These are phyloP conservation scores for Suillus fuscotomentosus DNA, from an alignment of 768 basidiomycete genomes.

Conservation along the genomic window DNA sequence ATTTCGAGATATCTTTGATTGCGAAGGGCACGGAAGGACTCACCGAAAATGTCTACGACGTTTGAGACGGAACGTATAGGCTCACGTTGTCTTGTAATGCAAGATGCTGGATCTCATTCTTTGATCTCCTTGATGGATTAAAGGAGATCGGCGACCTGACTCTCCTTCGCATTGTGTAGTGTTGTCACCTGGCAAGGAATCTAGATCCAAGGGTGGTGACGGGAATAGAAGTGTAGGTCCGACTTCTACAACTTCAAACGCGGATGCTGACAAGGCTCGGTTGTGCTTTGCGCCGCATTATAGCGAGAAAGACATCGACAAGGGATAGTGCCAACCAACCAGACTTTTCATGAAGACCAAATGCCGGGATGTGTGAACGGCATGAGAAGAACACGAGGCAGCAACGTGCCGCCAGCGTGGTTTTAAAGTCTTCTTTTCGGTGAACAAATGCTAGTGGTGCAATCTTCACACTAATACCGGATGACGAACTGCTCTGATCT, in stretches of 20 bases:
- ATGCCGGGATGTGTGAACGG: constrained; percentile 11
- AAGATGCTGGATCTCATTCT: constrained; percentile 20
- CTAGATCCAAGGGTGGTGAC: constrained; percentile 1
- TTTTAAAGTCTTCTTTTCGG: neutral
- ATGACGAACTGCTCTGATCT: neutral
- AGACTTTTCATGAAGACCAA: neutral
- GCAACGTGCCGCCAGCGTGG: constrained; percentile 11
- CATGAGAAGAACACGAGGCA: constrained; percentile 23
- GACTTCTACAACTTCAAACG: neutral
- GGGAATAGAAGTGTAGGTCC: constrained; percentile 2
- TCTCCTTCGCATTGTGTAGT: constrained; percentile 1
- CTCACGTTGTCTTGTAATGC: constrained; percentile 14
- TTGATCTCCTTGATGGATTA: constrained; percentile 14
- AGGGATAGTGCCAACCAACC: neutral
- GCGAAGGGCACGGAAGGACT: constrained; percentile 3
- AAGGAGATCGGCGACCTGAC: constrained; percentile 19
- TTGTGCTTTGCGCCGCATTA: constrained; percentile 1
- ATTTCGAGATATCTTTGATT: constrained; percentile 11
- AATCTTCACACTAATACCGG: neutral
- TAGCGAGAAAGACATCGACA: neutral
- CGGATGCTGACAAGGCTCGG: constrained; percentile 1
- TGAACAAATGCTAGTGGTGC: neutral
- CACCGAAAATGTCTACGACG: neutral
- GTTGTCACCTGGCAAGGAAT: neutral
- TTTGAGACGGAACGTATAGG: constrained; percentile 6